Percentiles rank a stretch among this genome's conserved stretches.
phyloP scores from a whole-genome alignment of 768 basidiomycete genomes.

The Russula dissimulans region DNA sequence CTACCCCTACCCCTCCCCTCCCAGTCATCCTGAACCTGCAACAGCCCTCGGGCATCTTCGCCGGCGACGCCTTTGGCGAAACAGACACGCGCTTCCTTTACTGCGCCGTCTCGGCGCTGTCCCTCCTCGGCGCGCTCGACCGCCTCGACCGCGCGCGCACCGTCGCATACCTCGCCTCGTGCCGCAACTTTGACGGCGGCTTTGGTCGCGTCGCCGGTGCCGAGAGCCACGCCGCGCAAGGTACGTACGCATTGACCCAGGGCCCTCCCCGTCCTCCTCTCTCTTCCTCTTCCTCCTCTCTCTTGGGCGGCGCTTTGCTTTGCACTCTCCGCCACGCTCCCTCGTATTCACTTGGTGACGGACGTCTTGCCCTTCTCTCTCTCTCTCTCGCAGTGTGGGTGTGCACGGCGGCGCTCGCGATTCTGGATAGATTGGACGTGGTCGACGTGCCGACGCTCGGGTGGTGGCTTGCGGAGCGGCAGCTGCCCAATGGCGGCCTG shows the following conservation, averaged over 20 bases:
- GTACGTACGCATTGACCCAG: constrained; percentile 30
- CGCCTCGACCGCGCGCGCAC: constrained; percentile 59
- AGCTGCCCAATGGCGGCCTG: constrained; percentile 86
- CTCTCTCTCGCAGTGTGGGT: constrained; percentile 58
- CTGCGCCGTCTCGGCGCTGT: constrained; percentile 75
- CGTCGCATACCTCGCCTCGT: constrained; percentile 60
- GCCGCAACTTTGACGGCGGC: constrained; percentile 93
- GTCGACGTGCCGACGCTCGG: constrained; percentile 72
- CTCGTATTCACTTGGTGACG: too few species aligned
- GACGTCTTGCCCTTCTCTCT: neutral
- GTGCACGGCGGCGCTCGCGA: constrained; percentile 79
- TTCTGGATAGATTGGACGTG: constrained; percentile 72
- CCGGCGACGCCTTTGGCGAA: constrained; percentile 90
- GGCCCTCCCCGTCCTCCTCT: too few species aligned
- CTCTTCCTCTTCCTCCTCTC: neutral
- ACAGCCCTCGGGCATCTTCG: constrained; percentile 78
- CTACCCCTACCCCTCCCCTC: too few species aligned
- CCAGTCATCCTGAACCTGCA: constrained; percentile 80
- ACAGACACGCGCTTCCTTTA: constrained; percentile 86
- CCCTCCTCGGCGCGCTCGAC: constrained; percentile 68
- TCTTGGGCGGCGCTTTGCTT: neutral
- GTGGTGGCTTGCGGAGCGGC: constrained; percentile 93
- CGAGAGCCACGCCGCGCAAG: constrained; percentile 90
- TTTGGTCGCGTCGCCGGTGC: constrained; percentile 80
- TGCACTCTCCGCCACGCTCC: too few species aligned